Evolutionary conservation across 2,329 filamentous ascomycete species (phyloP), one percentile per base, ranked within the genome.

Genomic region (Lachnellula hyalina): DNA sequence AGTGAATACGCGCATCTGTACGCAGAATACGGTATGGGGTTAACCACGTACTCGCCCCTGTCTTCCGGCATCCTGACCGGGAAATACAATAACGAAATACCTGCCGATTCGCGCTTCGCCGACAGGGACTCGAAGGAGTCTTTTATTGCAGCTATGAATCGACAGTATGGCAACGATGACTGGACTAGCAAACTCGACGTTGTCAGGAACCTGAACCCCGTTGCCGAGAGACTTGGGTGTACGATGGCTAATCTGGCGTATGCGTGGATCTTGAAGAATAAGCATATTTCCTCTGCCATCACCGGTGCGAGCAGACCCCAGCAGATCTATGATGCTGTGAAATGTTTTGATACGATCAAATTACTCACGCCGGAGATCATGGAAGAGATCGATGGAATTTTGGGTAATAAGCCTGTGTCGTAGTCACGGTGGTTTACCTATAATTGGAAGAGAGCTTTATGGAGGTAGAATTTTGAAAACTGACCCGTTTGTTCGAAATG

Each of bases 41-140:
- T 86, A 38, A 87, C 84, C 12, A 78, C 81, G 55, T 87, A 80
- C 71, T 82, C 78, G 2, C 85, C 84, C 1, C 71, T 88, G 19
- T 77, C 78, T 58, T 72, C 74, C 49, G 84, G 84, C 21, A 75
- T 87, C 56, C 71, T 87, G 58, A 83, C 82, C 0, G 85, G 84
- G 47, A 87, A 87, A 70, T 87, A 87, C 72, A 84, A 82, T 67
- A 72, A 84, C 61, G 81, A 80, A 25, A 79, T 85, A 40, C 82
- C 83, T 4, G 72, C 77, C 3, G 78, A 79, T 58, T 83, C 80
- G n/a, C 75, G 85, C 25, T 74, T 85, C 55, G 77, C 19, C 19
- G 19, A 77, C 14, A 75, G 77, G 62, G 14, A 36, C 9, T 73
- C 79, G 50, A 77, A 85, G 57, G 73, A 78, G 68, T 68, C 73